Evolutionary conservation across 2,329 filamentous ascomycete species (phyloP), one percentile per base, ranked within the genome.

Genomic region (Penicillium janthinellum): DNA sequence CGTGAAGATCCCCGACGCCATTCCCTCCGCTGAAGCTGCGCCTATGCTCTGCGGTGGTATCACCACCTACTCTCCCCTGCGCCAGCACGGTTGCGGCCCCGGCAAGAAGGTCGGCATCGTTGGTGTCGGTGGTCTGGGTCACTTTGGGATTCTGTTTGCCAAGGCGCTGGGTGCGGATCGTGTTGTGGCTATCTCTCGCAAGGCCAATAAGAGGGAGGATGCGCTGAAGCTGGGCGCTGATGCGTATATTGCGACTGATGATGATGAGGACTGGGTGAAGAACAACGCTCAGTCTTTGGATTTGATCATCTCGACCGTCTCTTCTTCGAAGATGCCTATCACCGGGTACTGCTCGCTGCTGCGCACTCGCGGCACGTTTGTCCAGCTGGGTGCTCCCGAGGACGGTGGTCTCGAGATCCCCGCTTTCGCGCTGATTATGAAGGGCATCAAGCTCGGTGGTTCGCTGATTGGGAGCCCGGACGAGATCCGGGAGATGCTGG

Each of bases 21-120:
- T 87, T 34, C 64, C 74, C 12, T 80, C 77, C 41, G 79, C 78
- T 17, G 77, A 80, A 44, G 84, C 83, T 0, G 84, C 89, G 0
- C 90, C 90, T 0, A 88, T 93, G 81, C 81, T 93, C 48, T 93
- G 90, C 68, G 90, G 87, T 12, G 90, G 91, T 8, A 82, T 93
- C 57, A 94, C 90, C 0, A 83, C 87, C 0, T 94, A 85, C 71
- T 83, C 83, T 1, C 90, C 90, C 0, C 78, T 94, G 2, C 84
- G 83, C 53, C 81, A 86, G 14, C 86, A 89, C 44, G 85, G 84
- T 3, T 82, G 86, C 42, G 90, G 90, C 0, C 87, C 88, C 0
- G 90, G 89, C 4, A 90, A 90, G 74, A 81, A 76, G 10, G 87
- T 93, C 1, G 90, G 86, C 0, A 84, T 93, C 54, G 79, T 91